Percentiles rank a stretch among this genome's conserved stretches.
Evolutionary conservation across 345 rosid genomes (phyloP).

Genomic region (Tarenaya hassleriana): DNA sequence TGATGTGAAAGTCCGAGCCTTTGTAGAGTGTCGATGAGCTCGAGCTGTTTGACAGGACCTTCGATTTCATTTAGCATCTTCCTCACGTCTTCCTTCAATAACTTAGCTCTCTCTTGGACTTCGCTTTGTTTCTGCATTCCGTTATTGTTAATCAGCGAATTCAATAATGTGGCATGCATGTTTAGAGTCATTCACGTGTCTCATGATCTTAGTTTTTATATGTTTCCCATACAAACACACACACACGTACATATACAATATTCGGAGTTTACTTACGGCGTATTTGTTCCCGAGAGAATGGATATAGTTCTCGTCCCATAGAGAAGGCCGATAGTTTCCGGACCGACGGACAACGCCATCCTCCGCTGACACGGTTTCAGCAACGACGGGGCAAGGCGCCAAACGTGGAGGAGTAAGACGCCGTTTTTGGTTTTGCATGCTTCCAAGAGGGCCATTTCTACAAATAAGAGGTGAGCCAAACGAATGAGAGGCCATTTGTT

Average conservation of each 20-base stretch:
- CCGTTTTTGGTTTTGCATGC: too few species aligned
- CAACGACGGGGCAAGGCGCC: too few species aligned
- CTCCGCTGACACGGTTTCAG: too few species aligned
- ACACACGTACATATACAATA: neutral
- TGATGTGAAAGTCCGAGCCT: slow-evolving; percentile 35
- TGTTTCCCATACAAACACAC: neutral
- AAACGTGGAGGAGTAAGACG: too few species aligned
- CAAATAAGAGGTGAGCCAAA: too few species aligned
- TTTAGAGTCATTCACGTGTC: too few species aligned
- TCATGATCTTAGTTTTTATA: too few species aligned
- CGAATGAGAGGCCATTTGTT: too few species aligned
- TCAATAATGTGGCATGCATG: too few species aligned
- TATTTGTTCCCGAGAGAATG: slow-evolving; percentile 25
- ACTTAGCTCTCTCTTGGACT: neutral
- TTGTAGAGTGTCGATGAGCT: slow-evolving; percentile 28
- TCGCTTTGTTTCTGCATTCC: slow-evolving; percentile 16
- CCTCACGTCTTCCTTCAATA: slow-evolving; percentile 22
- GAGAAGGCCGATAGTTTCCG: slow-evolving; percentile 27
- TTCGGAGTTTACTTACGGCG: too few species aligned
- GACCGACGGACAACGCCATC: slow-evolving; percentile 14
- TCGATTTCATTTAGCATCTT: slow-evolving; percentile 2
- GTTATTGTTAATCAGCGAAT: too few species aligned
- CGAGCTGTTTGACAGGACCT: slow-evolving; percentile 21
- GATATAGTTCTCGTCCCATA: slow-evolving; percentile 28
- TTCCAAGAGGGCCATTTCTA: too few species aligned